Percentiles rank a stretch among this genome's conserved stretches.
Evolutionary conservation across 176 grass and related monocot genomes (phyloP).

Genomic region (Ananas comosus): DNA sequence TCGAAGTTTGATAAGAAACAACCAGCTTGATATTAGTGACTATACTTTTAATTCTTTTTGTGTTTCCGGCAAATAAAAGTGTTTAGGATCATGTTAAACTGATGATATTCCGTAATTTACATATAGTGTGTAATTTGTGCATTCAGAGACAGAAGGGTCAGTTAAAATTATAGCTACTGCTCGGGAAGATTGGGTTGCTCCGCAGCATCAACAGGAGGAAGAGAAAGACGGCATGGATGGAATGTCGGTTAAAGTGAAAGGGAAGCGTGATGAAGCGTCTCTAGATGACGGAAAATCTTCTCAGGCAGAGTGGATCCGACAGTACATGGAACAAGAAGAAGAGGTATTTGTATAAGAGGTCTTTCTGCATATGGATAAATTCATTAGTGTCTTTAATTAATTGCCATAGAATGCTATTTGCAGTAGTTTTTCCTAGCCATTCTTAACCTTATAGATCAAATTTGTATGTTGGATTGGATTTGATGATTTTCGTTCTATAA

Average conservation of each 20-base stretch:
- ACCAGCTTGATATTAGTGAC: too few species aligned
- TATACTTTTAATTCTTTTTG: too few species aligned
- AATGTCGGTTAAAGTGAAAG: conserved; percentile 35
- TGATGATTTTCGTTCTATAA: too few species aligned
- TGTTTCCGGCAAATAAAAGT: too few species aligned
- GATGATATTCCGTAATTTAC: not conserved
- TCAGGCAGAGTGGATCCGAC: conserved; percentile 81
- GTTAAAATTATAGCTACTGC: conserved; percentile 83
- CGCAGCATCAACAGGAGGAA: conserved; percentile 36
- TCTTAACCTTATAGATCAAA: not conserved
- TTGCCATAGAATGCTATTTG: not conserved
- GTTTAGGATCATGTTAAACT: not conserved
- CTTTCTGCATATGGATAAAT: not conserved
- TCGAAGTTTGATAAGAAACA: too few species aligned
- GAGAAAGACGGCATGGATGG: conserved; percentile 29
- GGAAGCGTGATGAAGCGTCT: conserved; percentile 40
- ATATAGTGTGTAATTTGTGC: not conserved
- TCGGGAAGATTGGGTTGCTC: conserved; percentile 69
- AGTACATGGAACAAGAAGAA: conserved; percentile 93
- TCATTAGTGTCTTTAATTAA: not conserved
- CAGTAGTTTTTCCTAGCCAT: not conserved
- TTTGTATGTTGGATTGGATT: not conserved
- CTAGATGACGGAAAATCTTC: conserved; percentile 62
- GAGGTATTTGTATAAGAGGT: conserved; percentile 39
- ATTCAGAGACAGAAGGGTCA: conserved; percentile 42